Base-by-base conservation (phyloP, 164 flowering plant species). In the Tinospora cordifolia region DNA sequence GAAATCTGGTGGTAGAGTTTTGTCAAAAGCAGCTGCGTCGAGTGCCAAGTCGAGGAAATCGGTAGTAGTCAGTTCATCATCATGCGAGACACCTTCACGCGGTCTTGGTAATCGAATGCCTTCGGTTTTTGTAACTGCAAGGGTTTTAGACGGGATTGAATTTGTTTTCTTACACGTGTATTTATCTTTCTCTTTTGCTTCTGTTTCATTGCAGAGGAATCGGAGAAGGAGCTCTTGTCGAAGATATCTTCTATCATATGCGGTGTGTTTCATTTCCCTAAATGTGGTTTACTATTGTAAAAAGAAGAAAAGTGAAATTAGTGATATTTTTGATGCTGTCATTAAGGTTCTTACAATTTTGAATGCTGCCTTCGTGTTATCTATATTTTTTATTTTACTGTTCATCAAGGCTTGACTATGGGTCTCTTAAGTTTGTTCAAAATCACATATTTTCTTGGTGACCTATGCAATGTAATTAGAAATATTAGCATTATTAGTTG, bases 221-320 rank as follows among this genome's bases (percentile, higher is more conserved):
- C 70, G 34, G 19, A 34, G 51, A 69, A 68, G 68, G 44, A 38
- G 40, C 34, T 74, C 21, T 30, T 72, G 13, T 30, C 26, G 70
- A 71, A 76, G 25, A 77, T 84, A 41, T 74, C 84, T 72, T 75
- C 77, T n/a, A 47, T 84, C 11, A n/a, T 84, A 47, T 62, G 63
- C 10, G 80, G 87, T 84, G 80, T 13, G 78, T 44, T 71, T 15
- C 40, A n/a, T 12, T 6, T 15, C 4, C 21, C 3, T 22, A 11
- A 21, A 65, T 40, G 68, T 65, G 65, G 7, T 62, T 27, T 12
- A 30, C 30, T 30, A 39, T 13, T 54, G 60, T 22, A 51, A 51
- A 15, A 22, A 15, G 2, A 47, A 9, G n/a, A n/a, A n/a, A n/a
- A n/a, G n/a, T n/a, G n/a, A n/a, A n/a, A n/a, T n/a, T n/a, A n/a